Evolutionary conservation across 257 asterid species (phyloP).

Genomic region (Nicotiana noctiflora): DNA sequence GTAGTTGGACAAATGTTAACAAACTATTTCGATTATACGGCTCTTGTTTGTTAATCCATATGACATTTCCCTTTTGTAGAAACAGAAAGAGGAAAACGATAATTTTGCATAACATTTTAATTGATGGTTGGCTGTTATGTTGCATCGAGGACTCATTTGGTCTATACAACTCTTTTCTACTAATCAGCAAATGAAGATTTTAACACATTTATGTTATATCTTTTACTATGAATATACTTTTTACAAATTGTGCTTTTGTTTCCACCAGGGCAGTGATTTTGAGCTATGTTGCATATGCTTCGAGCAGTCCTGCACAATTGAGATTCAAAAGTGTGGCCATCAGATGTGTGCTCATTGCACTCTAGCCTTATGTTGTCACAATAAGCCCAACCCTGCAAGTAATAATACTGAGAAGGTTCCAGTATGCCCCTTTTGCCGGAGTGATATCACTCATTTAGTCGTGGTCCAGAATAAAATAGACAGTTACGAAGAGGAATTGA

Average conservation of each 20-base stretch:
- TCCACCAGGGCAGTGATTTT: conserved; percentile 43
- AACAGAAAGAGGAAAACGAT: too few species aligned
- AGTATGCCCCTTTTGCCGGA: conserved; percentile 74
- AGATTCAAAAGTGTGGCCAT: conserved; percentile 71
- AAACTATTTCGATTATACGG: not conserved
- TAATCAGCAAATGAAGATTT: not conserved
- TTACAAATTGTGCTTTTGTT: not conserved
- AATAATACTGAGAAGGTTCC: conserved; percentile 30
- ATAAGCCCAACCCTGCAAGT: conserved; percentile 38
- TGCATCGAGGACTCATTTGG: not conserved
- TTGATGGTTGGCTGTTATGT: not conserved
- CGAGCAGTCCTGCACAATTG: conserved; percentile 59
- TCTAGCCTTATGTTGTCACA: conserved; percentile 70
- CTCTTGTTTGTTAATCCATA: not conserved
- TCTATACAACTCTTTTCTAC: not conserved
- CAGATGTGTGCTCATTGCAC: conserved; percentile 81
- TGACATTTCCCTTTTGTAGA: not conserved
- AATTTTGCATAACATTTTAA: not conserved
- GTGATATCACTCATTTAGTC: conserved; percentile 43
- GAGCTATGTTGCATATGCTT: conserved; percentile 81
- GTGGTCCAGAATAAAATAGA: conserved; percentile 41
- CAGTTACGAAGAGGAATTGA: conserved; percentile 28
- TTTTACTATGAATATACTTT: not conserved
- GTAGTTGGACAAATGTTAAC: not conserved
- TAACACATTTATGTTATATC: not conserved